Evolutionary conservation across 352 stramenopile genomes (phyloP), one percentile per base, ranked within the genome.

Genomic region (Globisporangium canariense): DNA sequence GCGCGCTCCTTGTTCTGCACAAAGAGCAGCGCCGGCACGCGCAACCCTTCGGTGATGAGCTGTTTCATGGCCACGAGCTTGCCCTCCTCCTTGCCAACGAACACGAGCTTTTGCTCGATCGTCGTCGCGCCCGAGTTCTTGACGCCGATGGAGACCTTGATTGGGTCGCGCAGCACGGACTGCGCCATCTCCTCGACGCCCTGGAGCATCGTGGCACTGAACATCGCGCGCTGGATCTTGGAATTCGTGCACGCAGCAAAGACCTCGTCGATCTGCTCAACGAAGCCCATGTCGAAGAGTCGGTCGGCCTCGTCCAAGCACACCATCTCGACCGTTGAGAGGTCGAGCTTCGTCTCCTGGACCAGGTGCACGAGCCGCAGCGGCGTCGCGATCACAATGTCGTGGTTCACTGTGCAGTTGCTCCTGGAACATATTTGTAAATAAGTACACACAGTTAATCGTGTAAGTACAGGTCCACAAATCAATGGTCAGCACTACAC

Each of bases 291-390:
- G 61, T 99, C 97, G 45, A 99, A 96, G 8, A 99, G 78, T 66
- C 97, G 94, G 78, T 99, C 98, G 13, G 96, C 97, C 82, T 99
- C 98, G 76, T 99, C 98, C 16, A 99, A 74, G 47, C 98, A 97
- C 11, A 99, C 80, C 56, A 98, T 89, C 64, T 98, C 81, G 64
- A 98, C 89, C 40, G 74, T 96, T 8, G 77, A 84, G 14, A 89
- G 65, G 54, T 97, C 86, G 8, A 99, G 74, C 55, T 85, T 76
- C 14, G 80, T 72, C 62, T 98, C 79, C 69, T 87, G 85, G 54
- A 98, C 84, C 46, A 98, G 64, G 49, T 90, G 88, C 46, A 99
- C 94, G 18, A 99, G 86, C 18, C 97, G 87, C 70, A 99, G 72
- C 4, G 98, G 98, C 32, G 98, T 99, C 10, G 93, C 88, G 60